A percentile compares a stretch with the other conserved stretches of the same genome.
Conservation (phyloP, 139 green algal species). For the Chlamydomonas sphaeroides region DNA sequence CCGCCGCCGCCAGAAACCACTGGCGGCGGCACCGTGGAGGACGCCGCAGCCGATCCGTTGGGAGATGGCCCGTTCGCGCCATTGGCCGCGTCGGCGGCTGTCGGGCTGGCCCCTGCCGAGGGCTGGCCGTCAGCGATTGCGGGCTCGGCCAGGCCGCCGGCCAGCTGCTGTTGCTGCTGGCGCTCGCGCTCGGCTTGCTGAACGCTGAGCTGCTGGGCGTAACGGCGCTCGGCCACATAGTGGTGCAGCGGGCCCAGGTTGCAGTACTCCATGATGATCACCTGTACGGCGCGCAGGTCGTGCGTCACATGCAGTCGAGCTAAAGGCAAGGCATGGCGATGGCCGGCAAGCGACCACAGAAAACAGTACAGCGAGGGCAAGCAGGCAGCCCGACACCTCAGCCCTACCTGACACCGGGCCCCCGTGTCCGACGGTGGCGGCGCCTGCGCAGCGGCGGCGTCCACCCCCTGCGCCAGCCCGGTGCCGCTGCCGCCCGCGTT, state of each 20-base stretch:
- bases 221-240: constrained; percentile 46
- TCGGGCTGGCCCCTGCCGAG: neutral
- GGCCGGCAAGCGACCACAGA: too few species aligned
- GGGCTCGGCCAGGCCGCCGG: too few species aligned
- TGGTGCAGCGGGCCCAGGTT: constrained; percentile 54
- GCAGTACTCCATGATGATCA: constrained; percentile 62
- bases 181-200: neutral
- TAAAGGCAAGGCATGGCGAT: too few species aligned
- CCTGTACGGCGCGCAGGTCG: too few species aligned
- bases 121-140: neutral
- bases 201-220: constrained; percentile 30
- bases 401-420: constrained; percentile 21
- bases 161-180: neutral
- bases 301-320: too few species aligned
- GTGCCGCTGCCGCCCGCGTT: neutral
- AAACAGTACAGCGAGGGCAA: neutral
- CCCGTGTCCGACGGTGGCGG: neutral
- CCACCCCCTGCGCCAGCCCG: neutral
- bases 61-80: too few species aligned
- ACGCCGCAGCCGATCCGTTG: too few species aligned
- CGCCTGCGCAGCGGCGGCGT: neutral
- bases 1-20: too few species aligned
- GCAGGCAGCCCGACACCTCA: too few species aligned
- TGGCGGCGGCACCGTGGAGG: too few species aligned
- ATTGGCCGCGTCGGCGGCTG: neutral